Conservation (phyloP, 2,329 filamentous ascomycete species). For the Cercospora berteroae region DNA sequence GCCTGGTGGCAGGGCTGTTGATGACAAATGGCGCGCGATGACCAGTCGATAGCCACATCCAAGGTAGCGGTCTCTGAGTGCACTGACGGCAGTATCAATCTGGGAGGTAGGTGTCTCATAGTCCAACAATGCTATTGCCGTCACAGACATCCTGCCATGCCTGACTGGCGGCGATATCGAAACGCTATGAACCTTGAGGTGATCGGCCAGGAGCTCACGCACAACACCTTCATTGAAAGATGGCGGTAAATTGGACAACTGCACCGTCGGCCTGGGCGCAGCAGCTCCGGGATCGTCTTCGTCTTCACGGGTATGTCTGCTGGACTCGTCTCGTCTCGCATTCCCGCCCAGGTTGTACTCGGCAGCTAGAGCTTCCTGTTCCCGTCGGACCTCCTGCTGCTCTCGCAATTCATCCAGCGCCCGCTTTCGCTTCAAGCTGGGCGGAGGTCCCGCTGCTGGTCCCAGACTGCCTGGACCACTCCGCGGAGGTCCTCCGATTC, state of each 20-base stretch:
- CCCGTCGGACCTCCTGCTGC: slow-evolving; percentile 30
- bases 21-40: slow-evolving; percentile 79
- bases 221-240: slow-evolving; percentile 61
- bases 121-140: slow-evolving; percentile 77
- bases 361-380: slow-evolving; percentile 27
- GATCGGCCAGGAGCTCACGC: slow-evolving; percentile 42
- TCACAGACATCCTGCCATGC: slow-evolving; percentile 60
- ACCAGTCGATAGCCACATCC: slow-evolving; percentile 80
- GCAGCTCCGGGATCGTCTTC: slow-evolving; percentile 46
- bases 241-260: slow-evolving; percentile 55
- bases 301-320: slow-evolving; percentile 9
- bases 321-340: slow-evolving; percentile 32
- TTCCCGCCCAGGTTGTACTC: slow-evolving; percentile 14
- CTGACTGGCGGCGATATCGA: slow-evolving; percentile 23
- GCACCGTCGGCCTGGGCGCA: slow-evolving; percentile 53
- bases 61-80: slow-evolving; percentile 78
- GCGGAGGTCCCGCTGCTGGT: slow-evolving; percentile 40
- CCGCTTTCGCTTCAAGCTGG: slow-evolving; percentile 36
- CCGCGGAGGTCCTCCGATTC: slow-evolving; percentile 36
- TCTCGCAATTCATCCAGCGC: slow-evolving; percentile 37
- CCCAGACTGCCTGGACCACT: slow-evolving; percentile 53
- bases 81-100: slow-evolving; percentile 75
- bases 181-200: slow-evolving; percentile 32
- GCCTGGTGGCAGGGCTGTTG: slow-evolving; percentile 38
- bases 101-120: slow-evolving; percentile 79